A percentile compares a stretch with the other conserved stretches of the same genome.
phyloP scores from a whole-genome alignment of 1,139 yeast genomes.

The Zygosaccharomyces sapae region DNA sequence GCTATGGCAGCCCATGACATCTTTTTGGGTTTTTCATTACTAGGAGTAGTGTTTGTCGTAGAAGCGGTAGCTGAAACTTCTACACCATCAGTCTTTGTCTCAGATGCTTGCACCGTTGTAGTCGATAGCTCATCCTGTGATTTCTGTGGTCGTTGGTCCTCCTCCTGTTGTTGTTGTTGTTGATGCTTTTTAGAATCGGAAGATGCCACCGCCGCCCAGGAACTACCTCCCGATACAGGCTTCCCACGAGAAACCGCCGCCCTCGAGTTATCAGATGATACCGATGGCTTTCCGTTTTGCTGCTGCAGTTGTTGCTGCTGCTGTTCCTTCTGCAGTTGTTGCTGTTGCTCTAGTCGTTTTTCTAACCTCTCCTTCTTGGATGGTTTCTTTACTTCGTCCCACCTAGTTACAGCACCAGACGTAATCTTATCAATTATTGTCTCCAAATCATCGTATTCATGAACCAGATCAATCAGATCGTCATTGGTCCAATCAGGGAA shows the following conservation, averaged over 20 bases:
- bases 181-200: slow-evolving; percentile 8
- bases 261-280: slow-evolving; percentile 18
- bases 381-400: slow-evolving; percentile 62
- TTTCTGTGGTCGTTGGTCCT: not conserved
- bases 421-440: slow-evolving; percentile 82
- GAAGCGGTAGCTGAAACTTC: not conserved
- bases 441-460: slow-evolving; percentile 74
- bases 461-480: slow-evolving; percentile 71
- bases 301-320: slow-evolving; percentile 9
- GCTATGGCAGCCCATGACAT: slow-evolving; percentile 44
- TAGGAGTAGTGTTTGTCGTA: not conserved
- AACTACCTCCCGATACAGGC: slow-evolving; percentile 14
- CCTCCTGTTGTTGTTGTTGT: slow-evolving; percentile 1
- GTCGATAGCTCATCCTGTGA: not conserved
- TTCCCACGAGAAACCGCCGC: slow-evolving; percentile 23
- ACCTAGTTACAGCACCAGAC: slow-evolving; percentile 62
- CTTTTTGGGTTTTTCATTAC: slow-evolving; percentile 25
- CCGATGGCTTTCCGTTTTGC: slow-evolving; percentile 15
- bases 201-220: slow-evolving; percentile 29
- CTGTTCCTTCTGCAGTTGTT: slow-evolving; percentile 18
- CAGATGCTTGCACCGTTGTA: not conserved
- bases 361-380: slow-evolving; percentile 43
- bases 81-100: slow-evolving; percentile 1
- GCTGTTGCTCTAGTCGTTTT: slow-evolving; percentile 30
- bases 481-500: slow-evolving; percentile 94